A percentile compares a stretch with the other conserved stretches of the same genome.
Evolutionary conservation across 305 asterid species (phyloP).

Genomic region (Rubia tinctorum): DNA sequence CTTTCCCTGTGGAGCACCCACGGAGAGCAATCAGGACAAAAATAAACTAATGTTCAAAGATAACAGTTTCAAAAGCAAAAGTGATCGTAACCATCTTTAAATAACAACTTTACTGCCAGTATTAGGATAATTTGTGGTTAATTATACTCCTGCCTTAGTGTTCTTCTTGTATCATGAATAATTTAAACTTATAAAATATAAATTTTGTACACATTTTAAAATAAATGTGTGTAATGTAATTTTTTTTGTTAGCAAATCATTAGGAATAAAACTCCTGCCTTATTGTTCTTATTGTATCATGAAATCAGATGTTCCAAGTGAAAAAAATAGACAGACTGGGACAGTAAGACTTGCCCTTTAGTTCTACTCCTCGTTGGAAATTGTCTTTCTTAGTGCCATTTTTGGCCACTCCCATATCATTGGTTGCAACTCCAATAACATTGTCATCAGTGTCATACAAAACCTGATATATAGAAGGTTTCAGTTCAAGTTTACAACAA

Average conservation of each 20-base stretch:
- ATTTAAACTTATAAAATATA: background rate
- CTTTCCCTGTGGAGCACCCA: slow-evolving; percentile 53
- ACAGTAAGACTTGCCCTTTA: slow-evolving; percentile 58
- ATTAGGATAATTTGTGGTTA: background rate
- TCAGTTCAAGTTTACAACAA: background rate
- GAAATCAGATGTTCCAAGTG: background rate
- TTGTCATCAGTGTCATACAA: slow-evolving; percentile 56
- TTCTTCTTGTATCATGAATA: background rate
- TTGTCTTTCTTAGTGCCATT: slow-evolving; percentile 79
- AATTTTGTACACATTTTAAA: no score
- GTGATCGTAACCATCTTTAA: background rate
- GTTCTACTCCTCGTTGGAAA: slow-evolving; percentile 89
- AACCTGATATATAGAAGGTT: slow-evolving; percentile 39
- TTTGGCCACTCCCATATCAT: slow-evolving; percentile 97
- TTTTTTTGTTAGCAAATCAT: no score
- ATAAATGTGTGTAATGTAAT: no score
- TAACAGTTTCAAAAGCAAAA: slow-evolving; percentile 4
- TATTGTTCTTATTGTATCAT: no score
- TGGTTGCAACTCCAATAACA: slow-evolving; percentile 93
- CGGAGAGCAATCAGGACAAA: slow-evolving; percentile 15
- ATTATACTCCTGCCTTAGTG: background rate
- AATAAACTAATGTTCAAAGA: background rate
- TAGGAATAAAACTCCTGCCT: no score
- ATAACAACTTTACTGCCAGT: background rate
- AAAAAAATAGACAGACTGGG: background rate